Evolutionary conservation across 208 protist species (phyloP).

Genomic region (Leishmania tarentolae): DNA sequence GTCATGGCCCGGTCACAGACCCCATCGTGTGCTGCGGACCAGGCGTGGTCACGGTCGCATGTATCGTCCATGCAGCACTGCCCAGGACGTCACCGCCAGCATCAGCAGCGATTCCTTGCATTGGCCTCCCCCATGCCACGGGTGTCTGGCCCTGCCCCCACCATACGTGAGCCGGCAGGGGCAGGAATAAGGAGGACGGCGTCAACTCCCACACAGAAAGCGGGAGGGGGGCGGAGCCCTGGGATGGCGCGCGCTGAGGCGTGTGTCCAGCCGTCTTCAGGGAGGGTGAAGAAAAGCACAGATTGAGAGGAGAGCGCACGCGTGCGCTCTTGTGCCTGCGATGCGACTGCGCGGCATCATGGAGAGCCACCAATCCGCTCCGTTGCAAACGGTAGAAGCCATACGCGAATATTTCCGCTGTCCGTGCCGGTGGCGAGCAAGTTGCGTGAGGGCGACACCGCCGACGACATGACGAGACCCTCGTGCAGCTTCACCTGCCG

Average conservation of each 20-base stretch:
- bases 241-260: neutral
- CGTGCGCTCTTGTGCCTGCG: neutral
- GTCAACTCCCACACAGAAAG: neutral
- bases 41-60: neutral
- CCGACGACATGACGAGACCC: conserved; percentile 78
- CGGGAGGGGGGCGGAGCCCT: neutral
- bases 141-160: neutral
- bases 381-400: conserved; percentile 70
- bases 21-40: neutral
- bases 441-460: conserved; percentile 37
- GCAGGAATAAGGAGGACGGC: neutral
- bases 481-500: conserved; percentile 82
- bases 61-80: neutral
- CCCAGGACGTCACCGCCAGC: neutral
- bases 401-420: conserved; percentile 72
- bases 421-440: conserved; percentile 79
- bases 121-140: neutral
- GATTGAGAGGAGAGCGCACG: neutral
- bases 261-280: neutral
- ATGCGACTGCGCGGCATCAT: neutral
- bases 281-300: neutral
- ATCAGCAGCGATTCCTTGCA: neutral
- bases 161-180: neutral
- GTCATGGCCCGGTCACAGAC: neutral
- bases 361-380: conserved; percentile 38